phyloP scores from a whole-genome alignment of 2,329 filamentous ascomycete genomes.

The Colletotrichum lindemuthianum region DNA sequence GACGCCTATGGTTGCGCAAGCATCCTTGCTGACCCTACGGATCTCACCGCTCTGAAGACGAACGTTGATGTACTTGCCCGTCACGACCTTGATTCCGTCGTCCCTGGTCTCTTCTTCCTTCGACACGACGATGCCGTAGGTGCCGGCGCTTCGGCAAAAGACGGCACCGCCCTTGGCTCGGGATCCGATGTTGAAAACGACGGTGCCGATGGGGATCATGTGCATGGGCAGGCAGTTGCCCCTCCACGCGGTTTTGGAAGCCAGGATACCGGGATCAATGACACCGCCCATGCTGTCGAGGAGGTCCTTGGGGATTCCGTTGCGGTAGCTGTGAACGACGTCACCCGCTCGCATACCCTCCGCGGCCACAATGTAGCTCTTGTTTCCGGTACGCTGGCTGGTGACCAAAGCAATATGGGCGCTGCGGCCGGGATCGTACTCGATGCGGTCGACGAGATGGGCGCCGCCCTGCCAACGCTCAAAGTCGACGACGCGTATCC shows the following conservation, averaged over 20 bases:
- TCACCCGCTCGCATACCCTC: conserved; percentile 95
- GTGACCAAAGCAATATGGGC: conserved; percentile 92
- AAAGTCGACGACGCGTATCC: conserved; percentile 94
- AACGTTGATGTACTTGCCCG: conserved; percentile 82
- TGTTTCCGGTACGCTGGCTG: conserved; percentile 75
- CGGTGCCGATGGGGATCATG: conserved; percentile 95
- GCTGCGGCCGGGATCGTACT: conserved; percentile 93
- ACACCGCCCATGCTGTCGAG: conserved; percentile 92
- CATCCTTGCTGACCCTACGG: conserved; percentile 87
- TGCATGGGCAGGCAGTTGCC: conserved; percentile 96
- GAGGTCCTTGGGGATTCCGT: conserved; percentile 87
- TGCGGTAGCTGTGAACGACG: conserved; percentile 88
- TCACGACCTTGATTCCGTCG: conserved; percentile 69
- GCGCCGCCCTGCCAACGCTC: conserved; percentile 80
- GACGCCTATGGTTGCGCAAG: conserved; percentile 93
- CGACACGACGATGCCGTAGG: conserved; percentile 86
- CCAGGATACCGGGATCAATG: conserved; percentile 94
- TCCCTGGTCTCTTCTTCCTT: conserved; percentile 82
- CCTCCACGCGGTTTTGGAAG: conserved; percentile 91
- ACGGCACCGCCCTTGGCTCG: conserved; percentile 79
- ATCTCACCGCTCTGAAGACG: conserved; percentile 93
- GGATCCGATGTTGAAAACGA: conserved; percentile 89
- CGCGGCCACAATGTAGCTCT: conserved; percentile 94
- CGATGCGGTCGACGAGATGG: conserved; percentile 91
- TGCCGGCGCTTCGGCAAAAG: conserved; percentile 94